Conservation (phyloP, 202 grass and related monocot genomes). For the Setaria viridis region DNA sequence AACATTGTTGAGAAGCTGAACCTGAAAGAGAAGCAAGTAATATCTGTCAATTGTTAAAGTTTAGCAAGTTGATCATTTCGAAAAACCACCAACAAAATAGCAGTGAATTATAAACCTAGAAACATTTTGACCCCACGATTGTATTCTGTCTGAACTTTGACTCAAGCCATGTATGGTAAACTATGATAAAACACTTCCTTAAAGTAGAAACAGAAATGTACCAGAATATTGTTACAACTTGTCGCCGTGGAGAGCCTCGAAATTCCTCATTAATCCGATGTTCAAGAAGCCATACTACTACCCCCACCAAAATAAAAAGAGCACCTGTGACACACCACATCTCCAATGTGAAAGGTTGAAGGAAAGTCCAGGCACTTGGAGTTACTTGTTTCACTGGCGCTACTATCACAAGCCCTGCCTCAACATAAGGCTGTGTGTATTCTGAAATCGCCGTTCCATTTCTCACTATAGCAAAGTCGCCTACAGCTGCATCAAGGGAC, state of each 20-base stretch:
- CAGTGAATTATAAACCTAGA: slow-evolving; percentile 27
- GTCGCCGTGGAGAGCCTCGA: slow-evolving; percentile 65
- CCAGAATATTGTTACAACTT: slow-evolving; percentile 85
- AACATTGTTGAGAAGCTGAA: slow-evolving; percentile 98
- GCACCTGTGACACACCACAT: slow-evolving; percentile 85
- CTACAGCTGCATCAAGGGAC: slow-evolving; percentile 90
- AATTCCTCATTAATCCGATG: slow-evolving; percentile 80
- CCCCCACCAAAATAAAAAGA: slow-evolving; percentile 82
- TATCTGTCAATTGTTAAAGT: slow-evolving; percentile 35
- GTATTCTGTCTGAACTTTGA: slow-evolving; percentile 6
- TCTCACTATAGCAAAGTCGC: slow-evolving; percentile 86
- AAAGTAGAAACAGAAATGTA: slow-evolving; percentile 45
- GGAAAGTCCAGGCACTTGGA: slow-evolving; percentile 87
- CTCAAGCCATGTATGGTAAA: slow-evolving; percentile 1
- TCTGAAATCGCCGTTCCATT: slow-evolving; percentile 79
- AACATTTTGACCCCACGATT: background rate
- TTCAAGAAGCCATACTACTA: slow-evolving; percentile 94
- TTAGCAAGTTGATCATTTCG: slow-evolving; percentile 9
- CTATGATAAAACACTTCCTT: background rate
- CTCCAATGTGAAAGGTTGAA: slow-evolving; percentile 86
- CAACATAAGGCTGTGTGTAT: slow-evolving; percentile 87
- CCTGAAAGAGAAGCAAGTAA: slow-evolving; percentile 58
- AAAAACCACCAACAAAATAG: slow-evolving; percentile 24
- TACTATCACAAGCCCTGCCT: slow-evolving; percentile 85
- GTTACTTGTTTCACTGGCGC: slow-evolving; percentile 46